Evolutionary conservation across 208 protist species (phyloP).

Genomic region (Leishmania braziliensis): DNA sequence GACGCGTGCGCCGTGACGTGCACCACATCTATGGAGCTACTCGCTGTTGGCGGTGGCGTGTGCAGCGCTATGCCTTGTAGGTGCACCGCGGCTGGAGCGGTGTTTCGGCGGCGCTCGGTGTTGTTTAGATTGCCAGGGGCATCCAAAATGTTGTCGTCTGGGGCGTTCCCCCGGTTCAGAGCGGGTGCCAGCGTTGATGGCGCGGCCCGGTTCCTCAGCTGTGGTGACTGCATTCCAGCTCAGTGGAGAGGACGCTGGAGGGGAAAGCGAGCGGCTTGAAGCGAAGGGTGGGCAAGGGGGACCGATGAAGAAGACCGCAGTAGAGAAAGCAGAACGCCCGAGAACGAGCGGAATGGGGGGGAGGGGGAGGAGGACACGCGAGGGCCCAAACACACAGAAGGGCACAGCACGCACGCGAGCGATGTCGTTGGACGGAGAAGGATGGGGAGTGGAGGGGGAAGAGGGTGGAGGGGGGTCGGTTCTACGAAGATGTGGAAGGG

Average conservation of each 20-base stretch:
- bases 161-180: background rate
- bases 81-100: background rate
- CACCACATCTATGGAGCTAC: conserved; percentile 10
- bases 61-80: background rate
- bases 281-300: background rate
- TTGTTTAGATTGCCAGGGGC: background rate
- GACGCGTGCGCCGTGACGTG: conserved; percentile 9
- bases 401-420: background rate
- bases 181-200: background rate
- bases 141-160: background rate
- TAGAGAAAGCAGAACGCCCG: background rate
- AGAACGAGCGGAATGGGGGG: background rate
- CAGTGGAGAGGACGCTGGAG: background rate
- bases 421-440: background rate
- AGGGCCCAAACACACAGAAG: background rate
- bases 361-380: background rate
- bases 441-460: background rate
- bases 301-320: background rate
- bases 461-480: background rate
- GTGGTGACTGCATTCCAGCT: background rate
- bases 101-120: conserved; percentile 14
- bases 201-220: background rate
- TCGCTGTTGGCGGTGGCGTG: conserved; percentile 11
- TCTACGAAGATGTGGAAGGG: conserved; percentile 5
- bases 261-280: background rate